Base-by-base conservation (phyloP, 768 basidiomycete species). In the Trametes meyenii region DNA sequence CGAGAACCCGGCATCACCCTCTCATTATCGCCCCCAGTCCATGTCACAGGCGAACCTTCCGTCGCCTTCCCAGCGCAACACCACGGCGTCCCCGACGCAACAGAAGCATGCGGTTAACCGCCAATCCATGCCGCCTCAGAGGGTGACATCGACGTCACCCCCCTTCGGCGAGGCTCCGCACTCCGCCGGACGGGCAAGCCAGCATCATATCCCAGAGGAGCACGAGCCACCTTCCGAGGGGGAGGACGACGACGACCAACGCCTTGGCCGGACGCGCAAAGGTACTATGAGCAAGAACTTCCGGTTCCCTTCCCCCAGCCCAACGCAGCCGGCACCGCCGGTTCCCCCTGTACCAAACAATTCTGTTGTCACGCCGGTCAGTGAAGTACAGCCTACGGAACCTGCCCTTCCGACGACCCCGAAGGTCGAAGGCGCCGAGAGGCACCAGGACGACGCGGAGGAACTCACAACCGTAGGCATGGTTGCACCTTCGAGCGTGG, bases 31-130 rank as follows among this genome's bases (percentile, higher is more conserved):
- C 5, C 85, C 88, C 0, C 87, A 89, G 62, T 91, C 90, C 21
- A 89, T 92, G 85, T 92, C 90, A 0, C 87, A 89, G 72, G 82
- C 84, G 2, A 78, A 81, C 26, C 74, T 85, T 1, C 77, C 82
- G 0, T 78, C 79, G 17, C 73, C 84, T 5, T 72, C 79, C 0
- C 69, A 79, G 14, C 68, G 65, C 6, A 75, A 57, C 67, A 70
- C 67, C 52, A 72, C 72, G n/a, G 63, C 67, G 26, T 62, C 71
- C 38, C 67, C 69, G 52, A 59, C 75, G 69, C 70, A 77, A 65
- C 64, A 67, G 64, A 60, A 66, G 36, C 64, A 62, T 29, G 73
- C 79, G 2, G 74, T 78, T 4, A 82, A 85, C 63, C 85, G 89
- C 26, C 80, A 88, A 2, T 90, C 89, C 0, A 84, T 91, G 83